phyloP scores from a whole-genome alignment of 2,329 filamentous ascomycete species.

The Penicillium sp. region DNA sequence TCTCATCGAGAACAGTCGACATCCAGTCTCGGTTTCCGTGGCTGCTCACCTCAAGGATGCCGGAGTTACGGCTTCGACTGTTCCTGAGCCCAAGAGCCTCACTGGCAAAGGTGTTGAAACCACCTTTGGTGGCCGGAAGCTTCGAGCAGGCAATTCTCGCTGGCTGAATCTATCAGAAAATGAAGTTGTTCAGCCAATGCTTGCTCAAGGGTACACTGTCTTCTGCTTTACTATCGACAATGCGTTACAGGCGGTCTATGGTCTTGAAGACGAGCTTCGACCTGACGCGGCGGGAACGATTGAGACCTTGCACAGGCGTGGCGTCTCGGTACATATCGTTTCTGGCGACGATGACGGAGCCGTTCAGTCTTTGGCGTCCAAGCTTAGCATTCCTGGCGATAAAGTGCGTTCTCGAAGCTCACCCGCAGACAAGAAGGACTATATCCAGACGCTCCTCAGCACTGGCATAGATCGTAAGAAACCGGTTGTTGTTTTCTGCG shows the following conservation, averaged over 20 bases:
- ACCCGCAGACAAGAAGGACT: constrained; percentile 56
- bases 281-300: constrained; percentile 54
- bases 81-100: constrained; percentile 24
- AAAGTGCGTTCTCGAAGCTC: constrained; percentile 49
- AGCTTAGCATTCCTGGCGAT: constrained; percentile 39
- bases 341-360: constrained; percentile 56
- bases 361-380: constrained; percentile 48
- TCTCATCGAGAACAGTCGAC: constrained; percentile 46
- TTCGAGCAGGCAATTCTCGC: constrained; percentile 31
- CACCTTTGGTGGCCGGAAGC: constrained; percentile 6
- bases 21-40: constrained; percentile 55
- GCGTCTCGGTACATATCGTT: constrained; percentile 55
- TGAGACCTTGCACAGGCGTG: constrained; percentile 47
- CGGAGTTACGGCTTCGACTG: constrained; percentile 7
- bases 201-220: constrained; percentile 48
- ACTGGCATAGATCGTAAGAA: constrained; percentile 2
- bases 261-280: constrained; percentile 49
- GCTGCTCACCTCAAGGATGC: constrained; percentile 39
- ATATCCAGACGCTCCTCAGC: constrained; percentile 44
- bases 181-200: constrained; percentile 32
- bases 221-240: constrained; percentile 57
- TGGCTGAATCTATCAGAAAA: constrained; percentile 38
- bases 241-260: constrained; percentile 48
- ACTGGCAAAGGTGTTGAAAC: constrained; percentile 34
- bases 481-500: constrained; percentile 65